Evolutionary conservation across 768 basidiomycete species (phyloP).

Genomic region (Asterophora parasitica): DNA sequence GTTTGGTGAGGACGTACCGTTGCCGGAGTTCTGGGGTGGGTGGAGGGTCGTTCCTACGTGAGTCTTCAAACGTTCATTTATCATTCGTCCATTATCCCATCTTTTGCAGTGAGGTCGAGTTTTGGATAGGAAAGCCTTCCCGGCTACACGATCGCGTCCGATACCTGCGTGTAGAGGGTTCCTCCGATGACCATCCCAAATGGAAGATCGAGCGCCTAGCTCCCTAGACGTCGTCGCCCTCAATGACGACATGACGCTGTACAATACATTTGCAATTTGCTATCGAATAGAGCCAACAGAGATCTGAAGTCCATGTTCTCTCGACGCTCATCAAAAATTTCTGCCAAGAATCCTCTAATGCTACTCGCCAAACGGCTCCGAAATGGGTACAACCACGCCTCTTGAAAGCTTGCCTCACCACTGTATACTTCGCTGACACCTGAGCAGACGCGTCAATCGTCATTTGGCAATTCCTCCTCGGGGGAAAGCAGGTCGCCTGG

Average conservation of each 20-base stretch:
- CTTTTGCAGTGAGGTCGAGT: conserved; percentile 79
- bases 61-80: conserved; percentile 1
- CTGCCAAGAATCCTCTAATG: conserved; percentile 40
- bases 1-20: conserved; percentile 61
- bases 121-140: conserved; percentile 96
- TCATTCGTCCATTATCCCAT: too few species aligned
- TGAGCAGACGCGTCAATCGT: conserved; percentile 46
- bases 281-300: conserved; percentile 36
- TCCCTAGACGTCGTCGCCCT: too few species aligned
- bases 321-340: conserved; percentile 45
- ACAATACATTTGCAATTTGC: conserved; percentile 13
- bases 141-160: conserved; percentile 87
- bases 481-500: too few species aligned
- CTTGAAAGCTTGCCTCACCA: conserved; percentile 47
- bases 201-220: conserved; percentile 83
- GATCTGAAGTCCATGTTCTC: conserved; percentile 37
- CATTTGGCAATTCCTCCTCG: too few species aligned
- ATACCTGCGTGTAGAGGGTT: conserved; percentile 54
- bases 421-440: conserved; percentile 43
- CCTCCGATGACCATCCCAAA: conserved; percentile 41
- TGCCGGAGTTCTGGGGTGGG: conserved; percentile 95
- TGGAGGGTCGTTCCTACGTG: conserved; percentile 81
- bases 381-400: conserved; percentile 49
- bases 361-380: conserved; percentile 44
- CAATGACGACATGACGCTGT: conserved; percentile 16